A percentile compares a stretch with the other conserved stretches of the same genome.
Conservation (phyloP, 306 rosid genomes). For the Quillaja saponaria region DNA sequence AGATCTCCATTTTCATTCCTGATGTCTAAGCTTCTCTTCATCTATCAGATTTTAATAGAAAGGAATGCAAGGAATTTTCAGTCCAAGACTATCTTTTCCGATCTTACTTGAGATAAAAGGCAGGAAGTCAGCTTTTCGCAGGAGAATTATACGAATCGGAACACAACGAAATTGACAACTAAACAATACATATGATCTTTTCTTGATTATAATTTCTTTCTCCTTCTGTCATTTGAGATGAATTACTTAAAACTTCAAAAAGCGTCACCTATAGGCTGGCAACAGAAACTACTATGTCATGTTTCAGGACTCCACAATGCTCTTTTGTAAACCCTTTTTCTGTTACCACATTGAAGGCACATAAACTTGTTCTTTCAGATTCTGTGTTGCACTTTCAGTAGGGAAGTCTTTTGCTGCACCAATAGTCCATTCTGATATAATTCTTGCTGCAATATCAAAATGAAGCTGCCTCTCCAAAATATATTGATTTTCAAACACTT, state of each 20-base stretch:
- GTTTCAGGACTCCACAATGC: slow-evolving; percentile 10
- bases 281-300: slow-evolving; percentile 24
- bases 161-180: slow-evolving; percentile 17
- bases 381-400: slow-evolving; percentile 91
- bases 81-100: no score
- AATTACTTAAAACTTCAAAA: slow-evolving; percentile 21
- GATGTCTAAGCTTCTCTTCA: no score
- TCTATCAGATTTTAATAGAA: no score
- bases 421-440: slow-evolving; percentile 92
- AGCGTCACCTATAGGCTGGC: slow-evolving; percentile 14
- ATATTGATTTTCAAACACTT: slow-evolving; percentile 76
- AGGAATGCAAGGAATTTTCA: no score
- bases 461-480: slow-evolving; percentile 78
- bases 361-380: slow-evolving; percentile 95
- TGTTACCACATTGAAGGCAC: slow-evolving; percentile 91
- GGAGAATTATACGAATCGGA: no score
- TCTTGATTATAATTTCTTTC: slow-evolving; percentile 18
- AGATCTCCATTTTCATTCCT: no score
- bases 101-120: no score
- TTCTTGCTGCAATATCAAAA: slow-evolving; percentile 84
- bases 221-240: slow-evolving; percentile 8
- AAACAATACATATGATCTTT: slow-evolving; percentile 16
- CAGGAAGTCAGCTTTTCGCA: no score
- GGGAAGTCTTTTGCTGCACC: slow-evolving; percentile 91
- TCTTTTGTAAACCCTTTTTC: slow-evolving; percentile 10